A percentile compares a stretch with the other conserved stretches of the same genome.
Evolutionary conservation across 2,329 filamentous ascomycete species (phyloP).

Genomic region (Aspergillus sojae): DNA sequence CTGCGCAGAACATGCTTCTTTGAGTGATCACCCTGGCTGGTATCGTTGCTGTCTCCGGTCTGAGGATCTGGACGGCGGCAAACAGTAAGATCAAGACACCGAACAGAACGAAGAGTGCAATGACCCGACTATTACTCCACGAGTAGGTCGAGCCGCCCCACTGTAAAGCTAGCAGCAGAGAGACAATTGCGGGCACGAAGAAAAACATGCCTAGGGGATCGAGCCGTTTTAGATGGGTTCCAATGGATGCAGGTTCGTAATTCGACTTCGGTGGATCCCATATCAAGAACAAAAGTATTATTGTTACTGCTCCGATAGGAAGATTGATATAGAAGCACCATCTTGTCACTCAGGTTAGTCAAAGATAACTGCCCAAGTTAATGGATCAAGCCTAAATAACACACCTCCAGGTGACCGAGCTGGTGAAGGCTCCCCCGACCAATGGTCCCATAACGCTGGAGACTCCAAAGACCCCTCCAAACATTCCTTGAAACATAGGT

Average conservation of each 20-base stretch:
- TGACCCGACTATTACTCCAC: neutral
- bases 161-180: neutral
- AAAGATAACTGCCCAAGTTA: neutral
- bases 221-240: neutral
- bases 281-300: neutral
- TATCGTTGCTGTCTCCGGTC: neutral
- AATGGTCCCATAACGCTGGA: neutral
- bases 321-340: neutral
- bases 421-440: slow-evolving; percentile 3
- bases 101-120: neutral
- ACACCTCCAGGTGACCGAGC: neutral
- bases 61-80: neutral
- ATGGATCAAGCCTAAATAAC: neutral
- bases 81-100: neutral
- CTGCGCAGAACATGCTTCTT: neutral
- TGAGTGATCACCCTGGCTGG: neutral
- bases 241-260: neutral
- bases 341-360: neutral
- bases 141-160: neutral
- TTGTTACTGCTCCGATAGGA: neutral
- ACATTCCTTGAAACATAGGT: slow-evolving; percentile 1
- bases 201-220: neutral
- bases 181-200: neutral
- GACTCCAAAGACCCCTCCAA: neutral
- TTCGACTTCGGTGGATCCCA: neutral